phyloP scores from a whole-genome alignment of 192 early-diverging fungal species.

The Coemansia sp. region DNA sequence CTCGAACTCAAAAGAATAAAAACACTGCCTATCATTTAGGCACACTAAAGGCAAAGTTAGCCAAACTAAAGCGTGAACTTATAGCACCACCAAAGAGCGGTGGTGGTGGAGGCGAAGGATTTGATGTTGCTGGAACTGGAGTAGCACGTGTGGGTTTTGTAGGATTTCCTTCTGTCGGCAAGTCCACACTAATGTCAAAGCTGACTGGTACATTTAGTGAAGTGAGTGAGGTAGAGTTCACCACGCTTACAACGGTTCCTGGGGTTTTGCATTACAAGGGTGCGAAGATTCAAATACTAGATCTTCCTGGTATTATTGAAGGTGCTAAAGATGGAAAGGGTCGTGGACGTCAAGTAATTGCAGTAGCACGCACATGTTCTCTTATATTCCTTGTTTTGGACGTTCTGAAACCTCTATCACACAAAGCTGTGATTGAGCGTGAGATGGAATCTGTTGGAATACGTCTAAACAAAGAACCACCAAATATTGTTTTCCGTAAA shows the following conservation, averaged over 20 bases:
- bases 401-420: conserved; percentile 92
- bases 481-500: conserved; percentile 92
- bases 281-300: conserved; percentile 97
- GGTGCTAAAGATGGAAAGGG: conserved; percentile 99
- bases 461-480: conserved; percentile 93
- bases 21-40: conserved; percentile 94
- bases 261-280: conserved; percentile 95
- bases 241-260: conserved; percentile 98
- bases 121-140: conserved; percentile 98
- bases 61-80: conserved; percentile 93
- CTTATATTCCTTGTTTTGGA: conserved; percentile 96
- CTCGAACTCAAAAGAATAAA: conserved; percentile 92
- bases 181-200: conserved; percentile 96
- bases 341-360: conserved; percentile 93
- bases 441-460: conserved; percentile 98
- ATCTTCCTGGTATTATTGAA: conserved; percentile 97
- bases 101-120: conserved; percentile 88
- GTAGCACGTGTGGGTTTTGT: conserved; percentile 98
- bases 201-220: conserved; percentile 95
- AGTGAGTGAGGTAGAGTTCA: conserved; percentile 97
- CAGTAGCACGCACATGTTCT: conserved; percentile 95
- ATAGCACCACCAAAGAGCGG: conserved; percentile 80
- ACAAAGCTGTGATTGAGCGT: conserved; percentile 93
- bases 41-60: conserved; percentile 92
- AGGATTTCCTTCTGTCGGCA: conserved; percentile 97